Base-by-base conservation (phyloP, 23 red algal species). In the Gracilariopsis chorda region DNA sequence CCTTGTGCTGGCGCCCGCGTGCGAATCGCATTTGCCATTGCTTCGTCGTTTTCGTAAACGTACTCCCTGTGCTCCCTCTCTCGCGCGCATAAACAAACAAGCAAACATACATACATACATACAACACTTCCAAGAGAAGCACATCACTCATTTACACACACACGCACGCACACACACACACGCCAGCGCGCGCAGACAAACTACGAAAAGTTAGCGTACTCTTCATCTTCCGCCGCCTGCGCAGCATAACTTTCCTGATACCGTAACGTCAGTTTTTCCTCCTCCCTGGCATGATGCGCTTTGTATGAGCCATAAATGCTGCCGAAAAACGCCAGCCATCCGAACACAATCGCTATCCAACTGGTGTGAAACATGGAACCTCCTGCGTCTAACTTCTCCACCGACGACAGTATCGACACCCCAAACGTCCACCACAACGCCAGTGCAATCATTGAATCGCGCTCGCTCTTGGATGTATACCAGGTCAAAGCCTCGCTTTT, bases 171-270 rank as follows among this genome's bases (percentile, higher is more conserved):
- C n/a, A n/a, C n/a, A n/a, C n/a, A n/a, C n/a, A n/a, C n/a, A n/a
- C n/a, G n/a, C n/a, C n/a, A n/a, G n/a, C n/a, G n/a, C n/a, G 10
- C 25, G 0, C 10, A 23, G 58, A 63, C 8, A 41, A 17, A 29
- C 40, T 57, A 91, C 47, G 88, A 91, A 59, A 91, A 82, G 88
- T 91, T 91, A 2, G 88, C 88, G 36, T 81, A 91, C 58, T 80
- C 75, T 14, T 91, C 88, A 34, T 88, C 83, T 47, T 91, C 88
- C 11, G 68, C 77, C 11, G 74, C 75, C 35, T 47, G 43, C 51
- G 59, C 43, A 27, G 71, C 53, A 52, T 40, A 52, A n/a, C 67
- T 48, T 25, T 52, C 60, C 47, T 80, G 53, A 14, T 47, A 55
- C 14, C 71, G 68, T 21, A 62, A 24, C 33, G 60, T 65, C 30